Base-by-base conservation (phyloP, 2,329 filamentous ascomycete species). In the Colletotrichum sansevieriae region DNA sequence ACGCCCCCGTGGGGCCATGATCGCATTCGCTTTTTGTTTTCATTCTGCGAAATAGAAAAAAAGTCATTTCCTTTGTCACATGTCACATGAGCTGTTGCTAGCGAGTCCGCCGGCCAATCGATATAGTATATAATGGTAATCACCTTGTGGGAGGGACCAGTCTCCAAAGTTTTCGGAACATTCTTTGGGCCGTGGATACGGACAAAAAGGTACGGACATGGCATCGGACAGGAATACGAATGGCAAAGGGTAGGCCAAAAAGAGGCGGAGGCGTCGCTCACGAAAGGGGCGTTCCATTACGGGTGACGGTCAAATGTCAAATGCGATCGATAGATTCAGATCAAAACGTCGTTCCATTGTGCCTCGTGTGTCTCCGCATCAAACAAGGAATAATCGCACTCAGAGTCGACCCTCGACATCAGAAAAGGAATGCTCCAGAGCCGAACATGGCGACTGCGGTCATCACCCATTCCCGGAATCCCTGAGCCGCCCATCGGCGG, bases 61-160 rank as follows among this genome's bases (percentile, higher is more conserved):
- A 66, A 63, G 52, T 59, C 22, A 20, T 65, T 71, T 71, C 57
- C 41, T 70, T 71, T 71, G 70, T 71, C 52, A 61, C 41, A 29
- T 68, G 60, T 70, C 65, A 44, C 39, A 68, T 71, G 64, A 54
- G 56, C 52, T 62, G 70, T 46, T 49, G 68, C 60, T 46, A 59
- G 54, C 60, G 39, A 62, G 55, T 47, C 68, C 39, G 61, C 60
- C 41, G 58, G 67, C 57, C 58, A 44, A 66, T 58, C 57, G 44
- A 47, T 63, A 70, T 71, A 71, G 65, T 71, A 71, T 71, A 71
- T 71, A 71, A 71, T 71, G 70, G 70, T 71, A 71, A 71, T 71
- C 66, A 59, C 66, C 66, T 66, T 35, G 51, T 63, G 56, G 67
- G 63, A 51, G 54, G 57, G 54, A 62, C 63, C 63, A 49, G 52